Percentiles rank a stretch among this genome's conserved stretches.
Conservation (phyloP, 768 basidiomycete species). For the Macrolepiota albuminosa region DNA sequence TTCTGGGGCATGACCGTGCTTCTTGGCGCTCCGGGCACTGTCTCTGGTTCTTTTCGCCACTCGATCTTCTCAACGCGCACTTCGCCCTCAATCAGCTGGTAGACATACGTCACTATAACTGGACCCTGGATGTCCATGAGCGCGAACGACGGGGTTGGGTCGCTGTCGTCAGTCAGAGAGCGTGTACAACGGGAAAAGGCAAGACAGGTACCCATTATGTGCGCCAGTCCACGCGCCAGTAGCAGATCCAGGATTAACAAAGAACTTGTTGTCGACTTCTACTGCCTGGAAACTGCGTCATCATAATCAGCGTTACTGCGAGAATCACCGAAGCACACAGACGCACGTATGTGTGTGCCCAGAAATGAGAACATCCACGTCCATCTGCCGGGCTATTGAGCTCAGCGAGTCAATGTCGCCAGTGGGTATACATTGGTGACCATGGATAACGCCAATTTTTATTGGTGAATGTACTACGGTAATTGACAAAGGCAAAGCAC, state of each 20-base stretch:
- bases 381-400: constrained; percentile 90
- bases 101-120: constrained; percentile 96
- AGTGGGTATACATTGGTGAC: constrained; percentile 88
- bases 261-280: constrained; percentile 88
- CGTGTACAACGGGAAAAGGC: background rate
- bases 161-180: constrained; percentile 40
- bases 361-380: constrained; percentile 91
- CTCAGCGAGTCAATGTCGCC: constrained; percentile 91
- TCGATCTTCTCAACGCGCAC: constrained; percentile 92
- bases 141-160: constrained; percentile 91
- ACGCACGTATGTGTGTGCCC: constrained; percentile 93
- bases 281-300: constrained; percentile 84
- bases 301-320: background rate
- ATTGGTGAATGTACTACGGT: constrained; percentile 82
- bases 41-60: constrained; percentile 60
- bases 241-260: constrained; percentile 92
- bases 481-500: constrained; percentile 74
- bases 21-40: constrained; percentile 32
- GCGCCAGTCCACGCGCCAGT: constrained; percentile 91
- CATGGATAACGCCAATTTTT: constrained; percentile 89
- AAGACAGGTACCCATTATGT: constrained; percentile 47
- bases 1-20: constrained; percentile 46
- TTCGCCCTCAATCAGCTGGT: constrained; percentile 90
- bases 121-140: constrained; percentile 97
- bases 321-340: background rate